phyloP scores from a whole-genome alignment of 495 filamentous ascomycete species.

The Talaromyces proteolyticus region DNA sequence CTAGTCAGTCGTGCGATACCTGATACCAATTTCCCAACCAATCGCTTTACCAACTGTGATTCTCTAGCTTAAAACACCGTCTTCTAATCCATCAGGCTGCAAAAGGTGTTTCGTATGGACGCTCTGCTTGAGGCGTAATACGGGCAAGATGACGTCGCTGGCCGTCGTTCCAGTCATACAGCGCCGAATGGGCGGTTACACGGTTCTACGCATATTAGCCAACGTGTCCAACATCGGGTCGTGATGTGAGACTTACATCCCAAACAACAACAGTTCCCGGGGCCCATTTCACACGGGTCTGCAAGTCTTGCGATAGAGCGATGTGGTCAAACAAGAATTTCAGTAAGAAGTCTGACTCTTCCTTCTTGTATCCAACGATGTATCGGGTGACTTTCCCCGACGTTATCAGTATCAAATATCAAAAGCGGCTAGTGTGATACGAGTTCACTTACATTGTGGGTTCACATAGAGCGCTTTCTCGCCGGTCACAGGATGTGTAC shows the following conservation, averaged over 20 bases:
- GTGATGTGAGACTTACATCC: constrained; percentile 39
- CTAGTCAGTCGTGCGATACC: too few relatives aligned
- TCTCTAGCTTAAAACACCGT: too few relatives aligned
- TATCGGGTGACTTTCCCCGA: constrained; percentile 42
- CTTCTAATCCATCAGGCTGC: constrained; percentile 30
- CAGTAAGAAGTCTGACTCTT: constrained; percentile 60
- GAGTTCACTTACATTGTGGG: constrained; percentile 62
- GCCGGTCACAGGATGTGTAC: constrained; percentile 53
- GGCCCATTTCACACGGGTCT: constrained; percentile 53
- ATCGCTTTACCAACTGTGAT: neutral
- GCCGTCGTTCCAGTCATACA: constrained; percentile 77
- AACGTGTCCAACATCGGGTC: constrained; percentile 1
- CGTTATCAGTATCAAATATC: constrained; percentile 6
- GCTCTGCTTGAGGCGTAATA: constrained; percentile 80
- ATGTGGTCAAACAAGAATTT: constrained; percentile 64
- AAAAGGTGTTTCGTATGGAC: constrained; percentile 56
- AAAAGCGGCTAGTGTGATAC: neutral
- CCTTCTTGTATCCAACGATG: constrained; percentile 62
- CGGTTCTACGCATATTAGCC: constrained; percentile 47
- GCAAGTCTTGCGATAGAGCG: constrained; percentile 50
- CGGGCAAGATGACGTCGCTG: constrained; percentile 75
- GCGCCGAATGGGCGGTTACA: constrained; percentile 68
- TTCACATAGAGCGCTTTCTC: constrained; percentile 87
- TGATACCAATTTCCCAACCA: neutral
- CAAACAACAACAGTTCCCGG: constrained; percentile 55